These are phyloP conservation scores for Penicillium steckii DNA, from an alignment of 495 filamentous ascomycete genomes.

Conservation along the genomic window DNA sequence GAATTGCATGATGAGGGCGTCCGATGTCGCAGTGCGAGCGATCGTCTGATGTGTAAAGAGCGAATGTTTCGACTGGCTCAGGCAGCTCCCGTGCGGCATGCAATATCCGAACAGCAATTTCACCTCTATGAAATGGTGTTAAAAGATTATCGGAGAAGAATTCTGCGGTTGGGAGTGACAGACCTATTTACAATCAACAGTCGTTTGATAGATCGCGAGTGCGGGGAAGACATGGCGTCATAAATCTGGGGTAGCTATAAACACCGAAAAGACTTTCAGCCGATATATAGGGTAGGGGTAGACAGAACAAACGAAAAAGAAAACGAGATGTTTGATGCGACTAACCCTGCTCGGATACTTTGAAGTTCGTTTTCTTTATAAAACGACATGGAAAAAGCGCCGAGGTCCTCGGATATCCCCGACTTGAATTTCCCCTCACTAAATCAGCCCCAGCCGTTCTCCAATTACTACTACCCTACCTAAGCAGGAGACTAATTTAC, in stretches of 20 bases:
- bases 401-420: constrained; percentile 16
- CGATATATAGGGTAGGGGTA: background rate
- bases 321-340: background rate
- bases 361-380: background rate
- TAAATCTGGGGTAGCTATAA: constrained; percentile 10
- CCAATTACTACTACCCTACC: constrained; percentile 9
- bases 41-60: constrained; percentile 54
- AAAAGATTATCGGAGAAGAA: background rate
- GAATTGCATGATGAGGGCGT: constrained; percentile 43
- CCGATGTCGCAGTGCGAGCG: constrained; percentile 49
- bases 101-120: constrained; percentile 60
- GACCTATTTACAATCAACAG: constrained; percentile 61
- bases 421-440: constrained; percentile 15
- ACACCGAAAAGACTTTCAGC: background rate
- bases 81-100: constrained; percentile 54
- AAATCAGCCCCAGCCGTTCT: background rate
- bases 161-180: background rate
- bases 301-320: background rate
- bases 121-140: constrained; percentile 42
- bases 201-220: constrained; percentile 43
- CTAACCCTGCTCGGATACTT: background rate
- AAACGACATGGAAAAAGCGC: constrained; percentile 1
- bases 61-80: constrained; percentile 47
- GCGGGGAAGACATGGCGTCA: constrained; percentile 22
- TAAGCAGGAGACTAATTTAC: background rate